phyloP scores from a whole-genome alignment of 495 filamentous ascomycete genomes.

The Monascus purpureus region DNA sequence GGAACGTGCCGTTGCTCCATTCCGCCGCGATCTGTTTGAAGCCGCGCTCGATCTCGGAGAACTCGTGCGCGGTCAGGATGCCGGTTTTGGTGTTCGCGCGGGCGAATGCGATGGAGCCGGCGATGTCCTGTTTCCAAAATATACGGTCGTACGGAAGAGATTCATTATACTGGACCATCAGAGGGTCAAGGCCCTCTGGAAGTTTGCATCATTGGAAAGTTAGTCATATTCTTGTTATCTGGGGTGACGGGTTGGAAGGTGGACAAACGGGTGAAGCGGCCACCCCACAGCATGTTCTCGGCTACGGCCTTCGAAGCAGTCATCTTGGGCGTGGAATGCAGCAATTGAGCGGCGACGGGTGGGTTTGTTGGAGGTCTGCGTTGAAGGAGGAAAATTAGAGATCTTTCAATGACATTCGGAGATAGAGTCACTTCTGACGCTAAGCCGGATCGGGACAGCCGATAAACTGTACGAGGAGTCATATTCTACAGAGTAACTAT shows the following conservation, averaged over 20 bases:
- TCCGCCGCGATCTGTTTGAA: conserved; percentile 59
- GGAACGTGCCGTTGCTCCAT: conserved; percentile 44
- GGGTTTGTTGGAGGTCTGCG: too few species aligned
- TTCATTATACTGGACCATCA: conserved; percentile 84
- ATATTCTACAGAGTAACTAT: too few species aligned
- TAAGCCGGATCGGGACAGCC: too few species aligned
- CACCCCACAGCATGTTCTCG: conserved; percentile 66
- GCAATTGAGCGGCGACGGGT: conserved; percentile 6
- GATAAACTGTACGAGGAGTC: too few species aligned
- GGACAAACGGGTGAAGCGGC: conserved; percentile 59
- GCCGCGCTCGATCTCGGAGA: conserved; percentile 60
- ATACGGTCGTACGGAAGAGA: conserved; percentile 73
- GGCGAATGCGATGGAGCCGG: conserved; percentile 74
- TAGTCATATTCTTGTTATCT: conserved; percentile 8
- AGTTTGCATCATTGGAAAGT: conserved; percentile 9
- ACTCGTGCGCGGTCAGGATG: conserved; percentile 64
- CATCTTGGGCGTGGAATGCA: conserved; percentile 16
- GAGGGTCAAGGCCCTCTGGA: conserved; percentile 69
- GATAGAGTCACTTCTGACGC: too few species aligned
- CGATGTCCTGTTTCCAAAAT: conserved; percentile 70
- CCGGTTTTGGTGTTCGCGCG: conserved; percentile 64
- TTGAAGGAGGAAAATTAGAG: too few species aligned
- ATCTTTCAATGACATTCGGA: too few species aligned
- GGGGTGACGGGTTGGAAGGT: conserved; percentile 2
- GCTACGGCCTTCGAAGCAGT: conserved; percentile 28